Evolutionary conservation across 306 rosid genomes (phyloP).

Genomic region (Aeschynomene evenia): DNA sequence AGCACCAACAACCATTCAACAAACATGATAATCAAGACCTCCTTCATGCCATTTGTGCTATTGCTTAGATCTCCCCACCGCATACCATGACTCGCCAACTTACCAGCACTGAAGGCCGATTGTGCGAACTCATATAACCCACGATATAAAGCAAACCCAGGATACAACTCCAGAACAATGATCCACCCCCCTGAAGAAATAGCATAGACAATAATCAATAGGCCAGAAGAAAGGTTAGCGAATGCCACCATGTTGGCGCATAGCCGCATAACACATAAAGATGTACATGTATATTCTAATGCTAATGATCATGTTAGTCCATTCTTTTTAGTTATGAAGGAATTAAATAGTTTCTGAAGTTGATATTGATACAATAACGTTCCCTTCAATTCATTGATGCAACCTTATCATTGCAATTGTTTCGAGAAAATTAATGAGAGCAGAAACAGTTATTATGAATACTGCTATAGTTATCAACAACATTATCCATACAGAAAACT

Average conservation of each 20-base stretch:
- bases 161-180: constrained; percentile 72
- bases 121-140: constrained; percentile 75
- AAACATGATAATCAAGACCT: constrained; percentile 58
- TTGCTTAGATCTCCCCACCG: constrained; percentile 68
- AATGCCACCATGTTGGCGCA: not conserved
- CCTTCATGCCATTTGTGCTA: constrained; percentile 66
- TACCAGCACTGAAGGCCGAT: constrained; percentile 48
- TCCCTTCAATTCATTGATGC: constrained; percentile 4
- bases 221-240: constrained; percentile 15
- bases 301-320: constrained; percentile 8
- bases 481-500: not conserved
- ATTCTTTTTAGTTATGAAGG: not conserved
- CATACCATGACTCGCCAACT: constrained; percentile 70
- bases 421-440: not conserved
- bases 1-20: constrained; percentile 70
- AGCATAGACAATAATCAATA: constrained; percentile 18
- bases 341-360: not conserved
- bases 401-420: not conserved
- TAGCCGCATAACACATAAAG: constrained; percentile 1
- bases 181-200: constrained; percentile 56
- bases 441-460: not conserved
- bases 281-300: not conserved
- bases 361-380: not conserved
- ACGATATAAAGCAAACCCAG: constrained; percentile 77
- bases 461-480: not conserved